Base-by-base conservation (phyloP, 805 yeast species). In the Candida ovalis region DNA sequence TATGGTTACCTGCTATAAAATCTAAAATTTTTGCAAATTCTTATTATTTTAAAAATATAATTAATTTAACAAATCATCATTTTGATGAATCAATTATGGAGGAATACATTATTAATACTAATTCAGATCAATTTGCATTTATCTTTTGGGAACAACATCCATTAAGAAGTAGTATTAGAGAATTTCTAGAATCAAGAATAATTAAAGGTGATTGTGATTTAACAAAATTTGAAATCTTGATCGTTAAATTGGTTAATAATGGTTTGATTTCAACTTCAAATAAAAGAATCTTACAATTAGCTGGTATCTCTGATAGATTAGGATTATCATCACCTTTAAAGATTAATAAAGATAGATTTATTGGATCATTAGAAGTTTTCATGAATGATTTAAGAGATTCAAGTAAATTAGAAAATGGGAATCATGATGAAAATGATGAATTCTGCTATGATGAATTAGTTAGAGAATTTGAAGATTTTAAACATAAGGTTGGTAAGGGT, bases 101-200 rank as follows among this genome's bases (percentile, higher is more conserved):
- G 30, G 48, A 52, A 1, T 23, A 46, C 10, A 52, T 60, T 1
- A 18, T 50, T 4, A 48, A 42, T 4, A 42, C 56, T 2, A 37
- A 51, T 1, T 48, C 51, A 39, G 21, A 35, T 0, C 28, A 32
- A 4, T 52, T 65, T n/a, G 52, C 51, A 3, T 64, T 55, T 43
- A 46, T 57, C 4, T 56, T 53, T 40, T 63, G 68, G 68, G 68
- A 64, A 30, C 32, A 37, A 18, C 45, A 55, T 33, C 60, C 64
- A 7, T 44, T 24, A 18, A 55, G 52, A 32, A 40, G 45, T 3
- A 40, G 45, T 17, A 46, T 57, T 15, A 53, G 47, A 32, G 48
- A 49, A 36, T 50, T 40, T 37, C 38, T 55, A 18, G 46, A 50
- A 38, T 13, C 43, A n/a, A 35, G 23, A 7, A 1, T 9, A 15